Conservation (phyloP, 371 early-diverging fungal species). For the Caulochytrium protostelioides region DNA sequence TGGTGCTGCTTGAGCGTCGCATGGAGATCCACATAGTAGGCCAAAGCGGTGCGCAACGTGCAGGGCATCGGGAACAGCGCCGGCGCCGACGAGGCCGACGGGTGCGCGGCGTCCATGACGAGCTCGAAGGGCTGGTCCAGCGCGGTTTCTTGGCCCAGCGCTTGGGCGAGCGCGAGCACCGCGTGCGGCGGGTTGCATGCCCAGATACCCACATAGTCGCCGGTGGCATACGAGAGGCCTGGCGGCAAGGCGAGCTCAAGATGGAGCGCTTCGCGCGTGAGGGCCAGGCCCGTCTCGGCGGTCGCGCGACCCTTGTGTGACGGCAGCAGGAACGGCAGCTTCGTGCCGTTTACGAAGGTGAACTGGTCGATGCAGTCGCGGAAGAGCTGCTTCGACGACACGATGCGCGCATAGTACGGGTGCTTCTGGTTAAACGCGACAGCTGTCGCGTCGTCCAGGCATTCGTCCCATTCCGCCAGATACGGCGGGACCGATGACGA, state of each 20-base stretch:
- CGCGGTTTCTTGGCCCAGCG: conserved; percentile 25
- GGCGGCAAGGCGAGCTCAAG: conserved; percentile 61
- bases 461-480: too few species aligned
- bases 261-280: conserved; percentile 69
- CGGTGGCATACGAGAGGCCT: conserved; percentile 64
- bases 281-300: too few species aligned
- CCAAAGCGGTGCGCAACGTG: conserved; percentile 59
- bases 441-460: conserved; percentile 5
- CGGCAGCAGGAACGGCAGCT: conserved; percentile 1
- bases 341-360: conserved; percentile 2
- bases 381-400: conserved; percentile 40
- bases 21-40: conserved; percentile 74
- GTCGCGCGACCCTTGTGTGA: conserved; percentile 1
- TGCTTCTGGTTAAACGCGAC: conserved; percentile 22
- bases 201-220: conserved; percentile 90
- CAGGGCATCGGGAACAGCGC: conserved; percentile 65
- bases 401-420: conserved; percentile 47
- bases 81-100: conserved; percentile 10
- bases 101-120: conserved; percentile 12
- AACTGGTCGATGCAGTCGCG: conserved; percentile 13
- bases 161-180: conserved; percentile 34
- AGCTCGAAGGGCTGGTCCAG: conserved; percentile 6
- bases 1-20: conserved; percentile 33
- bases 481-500: too few species aligned
- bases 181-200: conserved; percentile 61